These are phyloP conservation scores for Fusarium devonianum DNA, from an alignment of 2,329 filamentous ascomycete species.

Conservation along the genomic window DNA sequence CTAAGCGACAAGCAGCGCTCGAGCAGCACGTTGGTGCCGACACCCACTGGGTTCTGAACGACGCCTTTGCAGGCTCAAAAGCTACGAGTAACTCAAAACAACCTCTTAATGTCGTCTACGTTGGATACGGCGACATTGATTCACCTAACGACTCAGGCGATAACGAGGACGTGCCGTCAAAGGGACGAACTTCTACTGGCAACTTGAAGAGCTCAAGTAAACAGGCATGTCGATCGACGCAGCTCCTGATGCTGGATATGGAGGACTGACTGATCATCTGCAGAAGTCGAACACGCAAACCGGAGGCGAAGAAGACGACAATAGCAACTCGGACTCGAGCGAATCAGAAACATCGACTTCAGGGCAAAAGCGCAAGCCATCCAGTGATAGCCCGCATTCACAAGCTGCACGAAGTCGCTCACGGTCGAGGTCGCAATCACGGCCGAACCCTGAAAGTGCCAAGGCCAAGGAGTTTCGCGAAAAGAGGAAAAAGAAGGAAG, in stretches of 20 bases:
- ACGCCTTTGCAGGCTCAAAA: slow-evolving; percentile 42
- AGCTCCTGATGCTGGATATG: neutral
- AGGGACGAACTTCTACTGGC: slow-evolving; percentile 49
- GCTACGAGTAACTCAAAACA: slow-evolving; percentile 45
- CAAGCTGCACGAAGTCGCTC: slow-evolving; percentile 40
- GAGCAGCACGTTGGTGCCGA: slow-evolving; percentile 72
- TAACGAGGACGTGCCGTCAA: slow-evolving; percentile 45
- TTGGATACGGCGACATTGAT: slow-evolving; percentile 61
- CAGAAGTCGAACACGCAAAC: slow-evolving; percentile 28
- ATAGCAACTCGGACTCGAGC: slow-evolving; percentile 40
- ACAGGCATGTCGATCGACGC: slow-evolving; percentile 39
- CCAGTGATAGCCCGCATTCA: slow-evolving; percentile 32
- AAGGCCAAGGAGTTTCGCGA: slow-evolving; percentile 61
- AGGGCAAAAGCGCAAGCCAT: slow-evolving; percentile 41
- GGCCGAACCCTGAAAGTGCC: slow-evolving; percentile 37
- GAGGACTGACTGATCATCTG: slow-evolving; percentile 14
- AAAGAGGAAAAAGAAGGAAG: slow-evolving; percentile 68
- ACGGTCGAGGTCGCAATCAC: slow-evolving; percentile 44
- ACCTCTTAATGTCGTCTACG: slow-evolving; percentile 65
- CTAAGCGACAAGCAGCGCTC: slow-evolving; percentile 66
- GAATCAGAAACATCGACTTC: slow-evolving; percentile 35
- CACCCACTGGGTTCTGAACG: slow-evolving; percentile 77
- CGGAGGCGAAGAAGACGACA: slow-evolving; percentile 36
- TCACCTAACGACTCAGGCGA: slow-evolving; percentile 47
- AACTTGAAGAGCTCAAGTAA: slow-evolving; percentile 39